phyloP scores from a whole-genome alignment of 768 basidiomycete genomes.

The Rhizopogon rudus region DNA sequence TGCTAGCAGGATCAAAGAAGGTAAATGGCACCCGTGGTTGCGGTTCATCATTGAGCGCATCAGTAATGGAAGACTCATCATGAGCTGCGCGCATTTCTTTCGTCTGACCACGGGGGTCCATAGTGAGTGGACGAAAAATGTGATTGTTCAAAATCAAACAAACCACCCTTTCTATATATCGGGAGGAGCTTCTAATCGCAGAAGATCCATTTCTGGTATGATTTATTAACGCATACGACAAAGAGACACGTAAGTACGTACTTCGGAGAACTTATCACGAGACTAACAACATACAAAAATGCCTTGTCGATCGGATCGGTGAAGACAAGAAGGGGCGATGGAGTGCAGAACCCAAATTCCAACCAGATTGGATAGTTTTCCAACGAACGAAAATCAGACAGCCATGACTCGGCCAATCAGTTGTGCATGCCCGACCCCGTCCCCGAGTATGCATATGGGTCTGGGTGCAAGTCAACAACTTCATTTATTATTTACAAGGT shows the following conservation, averaged over 20 bases:
- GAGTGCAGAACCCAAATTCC: not conserved
- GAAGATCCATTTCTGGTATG: not conserved
- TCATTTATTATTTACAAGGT: not conserved
- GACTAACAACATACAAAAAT: not conserved
- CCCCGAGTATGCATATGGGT: not conserved
- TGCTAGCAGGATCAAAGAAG: not conserved
- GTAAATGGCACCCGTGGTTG: not conserved
- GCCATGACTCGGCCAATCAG: not conserved
- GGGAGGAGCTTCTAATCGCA: not conserved
- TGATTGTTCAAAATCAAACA: not conserved
- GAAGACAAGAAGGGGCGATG: not conserved
- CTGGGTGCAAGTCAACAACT: not conserved
- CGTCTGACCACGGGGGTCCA: not conserved
- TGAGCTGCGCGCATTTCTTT: not conserved
- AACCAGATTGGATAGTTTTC: not conserved
- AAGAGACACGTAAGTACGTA: not conserved
- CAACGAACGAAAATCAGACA: not conserved
- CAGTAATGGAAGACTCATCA: not conserved
- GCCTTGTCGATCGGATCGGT: too few species aligned
- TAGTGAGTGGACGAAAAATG: not conserved
- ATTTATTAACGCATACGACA: not conserved
- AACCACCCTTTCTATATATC: not conserved
- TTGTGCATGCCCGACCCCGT: not conserved
- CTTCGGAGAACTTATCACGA: not conserved
- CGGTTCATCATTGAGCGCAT: not conserved